A percentile compares a stretch with the other conserved stretches of the same genome.
Conservation (phyloP, 1,284 basidiomycete species). For the Trametes hirsuta region DNA sequence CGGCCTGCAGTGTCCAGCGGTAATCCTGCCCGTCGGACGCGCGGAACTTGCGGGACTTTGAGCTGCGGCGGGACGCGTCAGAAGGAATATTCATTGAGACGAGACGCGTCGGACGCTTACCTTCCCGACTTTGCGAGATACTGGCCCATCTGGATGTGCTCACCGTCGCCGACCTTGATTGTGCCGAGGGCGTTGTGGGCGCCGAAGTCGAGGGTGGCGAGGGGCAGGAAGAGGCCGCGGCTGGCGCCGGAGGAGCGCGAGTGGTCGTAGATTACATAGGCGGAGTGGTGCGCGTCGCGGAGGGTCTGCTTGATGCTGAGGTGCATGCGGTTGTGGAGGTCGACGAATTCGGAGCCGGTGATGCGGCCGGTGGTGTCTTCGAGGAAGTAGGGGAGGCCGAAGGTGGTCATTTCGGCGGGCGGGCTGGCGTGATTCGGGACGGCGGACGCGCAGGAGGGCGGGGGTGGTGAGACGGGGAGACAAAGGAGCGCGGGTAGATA, state of each 20-base stretch:
- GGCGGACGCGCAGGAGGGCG: neutral
- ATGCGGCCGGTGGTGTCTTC: conserved; percentile 61
- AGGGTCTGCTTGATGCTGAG: conserved; percentile 53
- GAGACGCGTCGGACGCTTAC: conserved; percentile 32
- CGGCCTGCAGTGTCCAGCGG: conserved; percentile 53
- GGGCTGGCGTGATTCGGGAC: neutral
- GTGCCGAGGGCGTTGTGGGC: conserved; percentile 52
- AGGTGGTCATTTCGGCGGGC: conserved; percentile 42
- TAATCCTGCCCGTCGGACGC: conserved; percentile 64
- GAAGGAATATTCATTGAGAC: neutral
- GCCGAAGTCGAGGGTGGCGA: conserved; percentile 55
- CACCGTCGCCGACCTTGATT: conserved; percentile 45
- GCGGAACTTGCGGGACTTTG: conserved; percentile 51
- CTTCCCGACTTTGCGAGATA: conserved; percentile 52
- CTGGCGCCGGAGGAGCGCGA: conserved; percentile 21
- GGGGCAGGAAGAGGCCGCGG: conserved; percentile 38
- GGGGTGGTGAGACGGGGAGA: neutral
- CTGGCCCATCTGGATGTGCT: conserved; percentile 49
- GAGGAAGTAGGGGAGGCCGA: conserved; percentile 61
- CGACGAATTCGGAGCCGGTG: conserved; percentile 57
- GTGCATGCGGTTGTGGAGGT: conserved; percentile 62
- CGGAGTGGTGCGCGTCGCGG: conserved; percentile 41
- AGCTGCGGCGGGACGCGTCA: conserved; percentile 33
- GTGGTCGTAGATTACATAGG: conserved; percentile 57
- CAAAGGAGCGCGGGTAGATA: conserved; percentile 6